Conservation (phyloP, 257 asterid genomes). For the Ballota nigra region DNA sequence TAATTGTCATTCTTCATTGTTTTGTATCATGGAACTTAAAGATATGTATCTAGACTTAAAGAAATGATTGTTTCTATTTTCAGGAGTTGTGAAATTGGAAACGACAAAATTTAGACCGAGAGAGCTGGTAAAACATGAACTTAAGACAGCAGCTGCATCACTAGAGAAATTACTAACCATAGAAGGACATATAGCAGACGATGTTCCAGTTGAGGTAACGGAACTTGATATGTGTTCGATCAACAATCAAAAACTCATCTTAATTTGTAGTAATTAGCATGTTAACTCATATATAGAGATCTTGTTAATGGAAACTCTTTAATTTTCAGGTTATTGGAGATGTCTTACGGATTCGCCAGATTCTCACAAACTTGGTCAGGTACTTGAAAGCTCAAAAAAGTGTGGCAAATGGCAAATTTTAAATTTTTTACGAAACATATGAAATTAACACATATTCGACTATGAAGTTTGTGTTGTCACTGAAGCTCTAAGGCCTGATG, state of each 20-base stretch:
- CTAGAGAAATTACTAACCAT: constrained; percentile 66
- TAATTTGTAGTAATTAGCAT: background rate
- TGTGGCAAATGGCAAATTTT: too few species aligned
- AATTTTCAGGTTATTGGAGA: constrained; percentile 77
- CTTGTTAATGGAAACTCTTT: constrained; percentile 1
- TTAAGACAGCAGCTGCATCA: constrained; percentile 93
- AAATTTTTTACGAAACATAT: too few species aligned
- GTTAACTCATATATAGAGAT: background rate
- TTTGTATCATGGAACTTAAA: background rate
- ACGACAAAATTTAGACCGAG: constrained; percentile 88
- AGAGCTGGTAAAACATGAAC: constrained; percentile 88
- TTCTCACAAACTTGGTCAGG: constrained; percentile 91
- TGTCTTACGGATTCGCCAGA: constrained; percentile 89
- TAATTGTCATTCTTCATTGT: background rate
- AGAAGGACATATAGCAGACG: constrained; percentile 79
- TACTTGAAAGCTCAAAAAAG: constrained; percentile 13
- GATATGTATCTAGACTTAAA: background rate
- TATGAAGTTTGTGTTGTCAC: background rate
- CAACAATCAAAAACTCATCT: background rate
- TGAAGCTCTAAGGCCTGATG: background rate
- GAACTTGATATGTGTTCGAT: background rate
- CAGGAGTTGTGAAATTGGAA: constrained; percentile 92
- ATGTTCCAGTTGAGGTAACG: constrained; percentile 87
- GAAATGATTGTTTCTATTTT: background rate
- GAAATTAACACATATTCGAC: background rate